phyloP scores from a whole-genome alignment of 2,329 filamentous ascomycete genomes.

The Lasiodiplodia hormozganensis region DNA sequence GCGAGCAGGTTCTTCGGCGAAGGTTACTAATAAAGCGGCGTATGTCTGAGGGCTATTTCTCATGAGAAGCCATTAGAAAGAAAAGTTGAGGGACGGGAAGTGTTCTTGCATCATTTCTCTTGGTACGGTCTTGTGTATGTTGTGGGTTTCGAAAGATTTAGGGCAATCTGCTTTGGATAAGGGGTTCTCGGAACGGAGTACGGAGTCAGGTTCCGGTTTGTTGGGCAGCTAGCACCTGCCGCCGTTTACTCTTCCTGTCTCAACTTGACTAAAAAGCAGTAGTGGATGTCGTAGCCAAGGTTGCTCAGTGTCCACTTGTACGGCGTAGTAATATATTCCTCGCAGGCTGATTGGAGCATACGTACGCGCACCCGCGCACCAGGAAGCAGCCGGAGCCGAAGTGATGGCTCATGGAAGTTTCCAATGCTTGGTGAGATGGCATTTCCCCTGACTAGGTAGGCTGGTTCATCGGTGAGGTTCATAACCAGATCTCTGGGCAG shows the following conservation, averaged over 20 bases:
- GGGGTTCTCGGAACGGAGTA: conserved; percentile 17
- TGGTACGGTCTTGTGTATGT: conserved; percentile 6
- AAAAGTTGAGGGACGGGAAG: not conserved
- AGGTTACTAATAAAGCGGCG: conserved; percentile 32
- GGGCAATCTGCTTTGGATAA: conserved; percentile 14
- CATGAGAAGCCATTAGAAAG: not conserved
- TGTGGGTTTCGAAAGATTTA: not conserved
- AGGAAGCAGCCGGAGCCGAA: conserved; percentile 5
- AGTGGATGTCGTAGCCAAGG: conserved; percentile 4
- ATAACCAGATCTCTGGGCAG: not conserved
- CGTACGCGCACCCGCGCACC: not conserved
- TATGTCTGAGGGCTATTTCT: not conserved
- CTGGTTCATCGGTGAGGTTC: not conserved
- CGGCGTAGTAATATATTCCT: not conserved
- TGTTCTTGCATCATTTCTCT: not conserved
- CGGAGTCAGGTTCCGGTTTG: conserved; percentile 16
- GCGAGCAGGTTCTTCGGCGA: conserved; percentile 78
- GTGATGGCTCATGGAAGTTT: not conserved
- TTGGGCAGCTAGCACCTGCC: conserved; percentile 7
- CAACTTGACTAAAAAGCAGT: conserved; percentile 2
- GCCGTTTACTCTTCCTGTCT: conserved; percentile 2
- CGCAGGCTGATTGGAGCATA: not conserved
- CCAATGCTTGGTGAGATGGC: not conserved
- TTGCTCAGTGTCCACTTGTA: conserved; percentile 6
- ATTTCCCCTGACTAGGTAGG: not conserved